These are phyloP conservation scores for Tricharina praecox DNA, from an alignment of 495 filamentous ascomycete species.

Conservation along the genomic window DNA sequence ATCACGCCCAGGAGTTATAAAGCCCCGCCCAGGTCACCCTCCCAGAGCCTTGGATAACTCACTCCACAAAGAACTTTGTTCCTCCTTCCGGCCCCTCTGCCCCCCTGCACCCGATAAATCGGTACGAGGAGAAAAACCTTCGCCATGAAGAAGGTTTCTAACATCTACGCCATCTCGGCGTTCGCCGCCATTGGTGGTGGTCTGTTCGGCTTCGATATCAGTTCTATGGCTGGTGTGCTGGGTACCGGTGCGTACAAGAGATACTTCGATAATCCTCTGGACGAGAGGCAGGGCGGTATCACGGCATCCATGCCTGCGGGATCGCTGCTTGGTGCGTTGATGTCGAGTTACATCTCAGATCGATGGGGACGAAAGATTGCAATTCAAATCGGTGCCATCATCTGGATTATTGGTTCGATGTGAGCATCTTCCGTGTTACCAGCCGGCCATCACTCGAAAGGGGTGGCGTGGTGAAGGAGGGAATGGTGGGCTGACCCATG, in stretches of 20 bases:
- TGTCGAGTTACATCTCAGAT: constrained; percentile 50
- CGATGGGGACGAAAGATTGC: constrained; percentile 49
- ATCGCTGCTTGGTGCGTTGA: constrained; percentile 52
- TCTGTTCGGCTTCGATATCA: constrained; percentile 56
- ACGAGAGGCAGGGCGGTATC: constrained; percentile 40
- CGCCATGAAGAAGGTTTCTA: constrained; percentile 31
- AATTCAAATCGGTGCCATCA: constrained; percentile 49
- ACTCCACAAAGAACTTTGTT: too few relatives aligned
- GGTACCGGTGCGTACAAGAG: constrained; percentile 44
- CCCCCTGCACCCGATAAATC: too few relatives aligned
- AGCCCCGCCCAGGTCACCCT: too few relatives aligned
- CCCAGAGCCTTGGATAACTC: too few relatives aligned
- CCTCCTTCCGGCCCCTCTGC: too few relatives aligned
- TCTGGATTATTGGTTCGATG: constrained; percentile 58
- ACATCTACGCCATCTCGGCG: constrained; percentile 44
- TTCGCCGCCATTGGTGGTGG: constrained; percentile 47
- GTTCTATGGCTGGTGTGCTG: constrained; percentile 50
- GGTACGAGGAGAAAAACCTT: too few relatives aligned
- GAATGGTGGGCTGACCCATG: background rate
- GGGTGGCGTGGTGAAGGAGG: too few relatives aligned
- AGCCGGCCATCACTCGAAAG: too few relatives aligned
- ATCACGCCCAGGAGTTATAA: too few relatives aligned
- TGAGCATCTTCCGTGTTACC: constrained; percentile 21
- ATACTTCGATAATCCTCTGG: constrained; percentile 39
- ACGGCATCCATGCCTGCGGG: constrained; percentile 58